These are phyloP conservation scores for Camelina hispida DNA, from an alignment of 345 rosid genomes.

Conservation along the genomic window DNA sequence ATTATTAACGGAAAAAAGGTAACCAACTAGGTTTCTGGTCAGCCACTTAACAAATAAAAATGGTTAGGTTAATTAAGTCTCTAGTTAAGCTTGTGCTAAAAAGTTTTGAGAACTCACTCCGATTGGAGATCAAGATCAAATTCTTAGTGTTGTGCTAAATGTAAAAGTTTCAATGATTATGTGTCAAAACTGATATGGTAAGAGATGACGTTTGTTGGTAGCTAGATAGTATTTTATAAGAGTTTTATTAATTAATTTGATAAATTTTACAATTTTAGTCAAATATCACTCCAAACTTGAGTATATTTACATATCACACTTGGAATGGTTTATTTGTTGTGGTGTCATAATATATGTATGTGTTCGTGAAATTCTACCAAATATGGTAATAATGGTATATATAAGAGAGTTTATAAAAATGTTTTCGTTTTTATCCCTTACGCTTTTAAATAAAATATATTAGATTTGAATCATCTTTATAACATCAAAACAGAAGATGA, in stretches of 20 bases:
- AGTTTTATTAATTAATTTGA: no score
- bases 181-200: background rate
- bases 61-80: background rate
- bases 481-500: conserved; percentile 15
- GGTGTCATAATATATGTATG: background rate
- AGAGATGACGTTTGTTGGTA: no score
- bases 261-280: background rate
- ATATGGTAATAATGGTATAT: no score
- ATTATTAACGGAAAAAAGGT: background rate
- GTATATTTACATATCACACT: background rate
- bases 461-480: conserved; percentile 15
- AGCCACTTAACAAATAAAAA: conserved; percentile 9
- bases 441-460: no score
- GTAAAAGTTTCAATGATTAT: conserved; percentile 7
- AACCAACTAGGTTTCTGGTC: conserved; percentile 7
- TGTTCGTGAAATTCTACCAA: background rate
- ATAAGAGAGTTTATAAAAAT: background rate
- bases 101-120: conserved; percentile 17
- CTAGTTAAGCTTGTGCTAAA: conserved; percentile 17
- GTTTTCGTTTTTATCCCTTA: no score
- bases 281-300: background rate
- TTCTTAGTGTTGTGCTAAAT: background rate
- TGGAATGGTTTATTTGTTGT: background rate
- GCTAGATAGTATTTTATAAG: no score
- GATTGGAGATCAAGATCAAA: conserved; percentile 23